Percentiles rank a stretch among this genome's conserved stretches.
Conservation (phyloP, 768 basidiomycete species). For the Leucosporidium scottii region DNA sequence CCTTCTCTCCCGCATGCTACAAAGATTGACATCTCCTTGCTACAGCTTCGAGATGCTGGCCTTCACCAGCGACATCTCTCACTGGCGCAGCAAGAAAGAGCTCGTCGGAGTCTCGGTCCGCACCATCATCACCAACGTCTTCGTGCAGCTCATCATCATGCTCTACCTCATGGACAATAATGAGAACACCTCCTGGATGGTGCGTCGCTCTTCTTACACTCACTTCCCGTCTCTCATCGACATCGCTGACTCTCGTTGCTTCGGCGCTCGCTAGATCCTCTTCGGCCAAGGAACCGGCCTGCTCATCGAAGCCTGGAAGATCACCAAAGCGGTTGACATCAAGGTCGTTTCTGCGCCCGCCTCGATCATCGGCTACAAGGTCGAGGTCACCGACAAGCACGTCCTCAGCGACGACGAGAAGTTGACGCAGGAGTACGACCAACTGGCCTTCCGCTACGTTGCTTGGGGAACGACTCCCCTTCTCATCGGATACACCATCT, state of each 20-base stretch:
- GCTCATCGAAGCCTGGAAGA: constrained; percentile 80
- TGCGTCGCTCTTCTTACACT: constrained; percentile 48
- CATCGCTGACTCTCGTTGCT: not conserved
- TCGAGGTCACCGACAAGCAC: constrained; percentile 90
- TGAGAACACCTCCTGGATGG: constrained; percentile 96
- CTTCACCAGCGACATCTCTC: constrained; percentile 61
- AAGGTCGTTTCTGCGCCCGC: constrained; percentile 57
- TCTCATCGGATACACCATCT: constrained; percentile 44
- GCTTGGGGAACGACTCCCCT: constrained; percentile 75
- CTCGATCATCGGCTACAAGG: constrained; percentile 64
- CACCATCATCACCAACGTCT: constrained; percentile 79
- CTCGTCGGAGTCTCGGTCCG: constrained; percentile 91
- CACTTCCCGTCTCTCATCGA: constrained; percentile 43
- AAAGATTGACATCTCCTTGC: not conserved
- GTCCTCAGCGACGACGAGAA: constrained; percentile 94
- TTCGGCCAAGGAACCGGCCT: constrained; percentile 33
- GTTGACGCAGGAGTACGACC: constrained; percentile 94
- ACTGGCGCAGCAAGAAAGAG: constrained; percentile 86
- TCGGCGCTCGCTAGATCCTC: not conserved
- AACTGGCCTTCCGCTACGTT: constrained; percentile 88
- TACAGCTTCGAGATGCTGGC: constrained; percentile 56
- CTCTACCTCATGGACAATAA: constrained; percentile 81
- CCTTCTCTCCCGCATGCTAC: not conserved
- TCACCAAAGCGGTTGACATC: constrained; percentile 72
- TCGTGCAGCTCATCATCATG: constrained; percentile 50